A percentile compares a stretch with the other conserved stretches of the same genome.
Evolutionary conservation across 1,139 yeast genomes (phyloP).

Genomic region (Lodderomyces oxycetoniae): DNA sequence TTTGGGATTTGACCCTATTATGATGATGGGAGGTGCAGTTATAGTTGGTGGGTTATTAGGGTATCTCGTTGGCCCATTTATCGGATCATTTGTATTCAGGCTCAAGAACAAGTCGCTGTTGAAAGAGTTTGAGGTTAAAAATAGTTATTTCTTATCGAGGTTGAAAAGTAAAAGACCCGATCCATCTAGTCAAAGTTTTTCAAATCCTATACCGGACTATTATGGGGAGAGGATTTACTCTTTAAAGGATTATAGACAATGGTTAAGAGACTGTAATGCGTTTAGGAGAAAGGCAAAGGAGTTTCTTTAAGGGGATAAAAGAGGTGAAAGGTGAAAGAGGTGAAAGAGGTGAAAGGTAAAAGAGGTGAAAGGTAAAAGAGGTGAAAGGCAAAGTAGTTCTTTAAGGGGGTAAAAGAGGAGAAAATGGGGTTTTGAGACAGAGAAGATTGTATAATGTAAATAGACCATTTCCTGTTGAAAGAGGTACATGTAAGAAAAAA

Average conservation of each 20-base stretch:
- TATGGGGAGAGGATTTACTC: constrained; percentile 95
- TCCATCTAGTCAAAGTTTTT: constrained; percentile 86
- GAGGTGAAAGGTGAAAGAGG: too few relatives aligned
- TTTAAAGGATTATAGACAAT: constrained; percentile 79
- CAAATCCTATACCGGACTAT: constrained; percentile 96
- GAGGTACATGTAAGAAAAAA: too few relatives aligned
- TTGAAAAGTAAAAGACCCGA: constrained; percentile 80
- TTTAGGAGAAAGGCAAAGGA: constrained; percentile 81
- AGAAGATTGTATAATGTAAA: too few relatives aligned
- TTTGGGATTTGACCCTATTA: constrained; percentile 82
- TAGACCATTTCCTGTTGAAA: too few relatives aligned
- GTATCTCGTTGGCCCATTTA: constrained; percentile 73
- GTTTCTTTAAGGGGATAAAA: constrained; percentile 52
- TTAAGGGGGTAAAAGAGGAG: too few relatives aligned
- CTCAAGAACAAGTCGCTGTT: constrained; percentile 46
- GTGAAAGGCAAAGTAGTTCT: too few relatives aligned
- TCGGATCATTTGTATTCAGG: constrained; percentile 71
- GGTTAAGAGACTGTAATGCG: constrained; percentile 94
- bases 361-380: too few relatives aligned
- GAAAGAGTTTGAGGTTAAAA: constrained; percentile 51
- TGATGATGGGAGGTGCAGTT: constrained; percentile 66
- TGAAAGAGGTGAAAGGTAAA: too few relatives aligned
- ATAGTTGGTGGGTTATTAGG: constrained; percentile 73
- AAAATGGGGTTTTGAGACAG: too few relatives aligned
- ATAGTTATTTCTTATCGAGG: constrained; percentile 67